Conservation (phyloP, 495 filamentous ascomycete genomes). For the Aspergillus nanangensis region DNA sequence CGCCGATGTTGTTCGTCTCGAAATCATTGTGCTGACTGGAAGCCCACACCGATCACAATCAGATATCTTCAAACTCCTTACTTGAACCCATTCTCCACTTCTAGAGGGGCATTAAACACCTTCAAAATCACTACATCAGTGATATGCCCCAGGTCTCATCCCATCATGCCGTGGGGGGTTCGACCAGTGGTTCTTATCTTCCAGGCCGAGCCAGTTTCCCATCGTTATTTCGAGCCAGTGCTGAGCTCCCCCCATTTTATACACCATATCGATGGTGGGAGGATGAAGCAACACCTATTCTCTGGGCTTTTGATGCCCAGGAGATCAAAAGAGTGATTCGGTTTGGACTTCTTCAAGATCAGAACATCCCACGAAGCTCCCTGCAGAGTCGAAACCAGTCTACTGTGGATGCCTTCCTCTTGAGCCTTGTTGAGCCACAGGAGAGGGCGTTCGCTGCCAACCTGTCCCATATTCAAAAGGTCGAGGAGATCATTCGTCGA, state of each 20-base stretch:
- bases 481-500: conserved; percentile 39
- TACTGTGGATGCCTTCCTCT: conserved; percentile 31
- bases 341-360: conserved; percentile 32
- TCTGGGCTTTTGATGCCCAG: conserved; percentile 39
- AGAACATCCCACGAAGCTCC: conserved; percentile 28
- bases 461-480: conserved; percentile 35
- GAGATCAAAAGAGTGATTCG: conserved; percentile 37
- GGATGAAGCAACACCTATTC: conserved; percentile 34
- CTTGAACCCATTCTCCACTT: too few species aligned
- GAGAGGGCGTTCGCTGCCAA: conserved; percentile 24
- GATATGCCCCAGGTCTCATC: conserved; percentile 8
- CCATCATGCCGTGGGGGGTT: background rate
- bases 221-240: conserved; percentile 24
- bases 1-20: too few species aligned
- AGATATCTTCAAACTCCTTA: too few species aligned
- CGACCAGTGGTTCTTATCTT: conserved; percentile 6
- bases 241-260: conserved; percentile 30
- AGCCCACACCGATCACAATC: too few species aligned
- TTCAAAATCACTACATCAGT: background rate
- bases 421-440: conserved; percentile 19
- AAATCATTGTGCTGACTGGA: too few species aligned
- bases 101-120: too few species aligned
- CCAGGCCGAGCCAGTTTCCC: conserved; percentile 22
- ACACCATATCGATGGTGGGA: conserved; percentile 39
- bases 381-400: conserved; percentile 27